Conservation (phyloP, 345 rosid genomes). For the Erysimum cheiranthoides region DNA sequence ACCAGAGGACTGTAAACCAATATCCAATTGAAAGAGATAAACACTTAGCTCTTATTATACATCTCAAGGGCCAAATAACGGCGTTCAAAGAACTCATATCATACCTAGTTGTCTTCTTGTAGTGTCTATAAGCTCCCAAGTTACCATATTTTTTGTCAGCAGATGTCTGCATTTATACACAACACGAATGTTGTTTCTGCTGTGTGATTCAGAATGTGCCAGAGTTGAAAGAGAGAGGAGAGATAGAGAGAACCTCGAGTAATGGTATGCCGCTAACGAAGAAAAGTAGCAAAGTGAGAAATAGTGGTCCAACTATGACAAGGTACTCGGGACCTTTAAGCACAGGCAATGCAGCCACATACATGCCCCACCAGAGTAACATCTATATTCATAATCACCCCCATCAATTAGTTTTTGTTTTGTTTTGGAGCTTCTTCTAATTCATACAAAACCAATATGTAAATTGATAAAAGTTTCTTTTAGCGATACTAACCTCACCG, state of each 20-base stretch:
- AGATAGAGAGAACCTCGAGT: slow-evolving; percentile 74
- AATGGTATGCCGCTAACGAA: slow-evolving; percentile 89
- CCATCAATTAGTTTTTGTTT: slow-evolving; percentile 27
- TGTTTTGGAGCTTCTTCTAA: neutral
- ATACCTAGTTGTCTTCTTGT: slow-evolving; percentile 82
- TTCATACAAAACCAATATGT: neutral
- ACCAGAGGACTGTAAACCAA: slow-evolving; percentile 76
- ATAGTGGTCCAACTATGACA: slow-evolving; percentile 80
- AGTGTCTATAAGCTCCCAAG: slow-evolving; percentile 63
- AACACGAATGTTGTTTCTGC: slow-evolving; percentile 11
- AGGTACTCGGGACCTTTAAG: slow-evolving; percentile 86
- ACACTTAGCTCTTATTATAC: neutral
- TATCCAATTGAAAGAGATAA: slow-evolving; percentile 24
- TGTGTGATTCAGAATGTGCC: neutral
- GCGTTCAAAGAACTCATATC: slow-evolving; percentile 6
- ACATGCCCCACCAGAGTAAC: slow-evolving; percentile 93
- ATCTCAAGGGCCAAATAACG: neutral
- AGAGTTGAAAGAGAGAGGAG: neutral
- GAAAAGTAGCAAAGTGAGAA: slow-evolving; percentile 82
- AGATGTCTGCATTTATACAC: slow-evolving; percentile 60
- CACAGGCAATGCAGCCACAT: slow-evolving; percentile 72
- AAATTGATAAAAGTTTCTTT: neutral
- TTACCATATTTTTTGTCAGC: slow-evolving; percentile 84
- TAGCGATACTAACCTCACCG: slow-evolving; percentile 72
- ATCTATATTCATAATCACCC: slow-evolving; percentile 55